These are phyloP conservation scores for Chaetomium cochliodes DNA, from an alignment of 495 filamentous ascomycete genomes.

Conservation along the genomic window DNA sequence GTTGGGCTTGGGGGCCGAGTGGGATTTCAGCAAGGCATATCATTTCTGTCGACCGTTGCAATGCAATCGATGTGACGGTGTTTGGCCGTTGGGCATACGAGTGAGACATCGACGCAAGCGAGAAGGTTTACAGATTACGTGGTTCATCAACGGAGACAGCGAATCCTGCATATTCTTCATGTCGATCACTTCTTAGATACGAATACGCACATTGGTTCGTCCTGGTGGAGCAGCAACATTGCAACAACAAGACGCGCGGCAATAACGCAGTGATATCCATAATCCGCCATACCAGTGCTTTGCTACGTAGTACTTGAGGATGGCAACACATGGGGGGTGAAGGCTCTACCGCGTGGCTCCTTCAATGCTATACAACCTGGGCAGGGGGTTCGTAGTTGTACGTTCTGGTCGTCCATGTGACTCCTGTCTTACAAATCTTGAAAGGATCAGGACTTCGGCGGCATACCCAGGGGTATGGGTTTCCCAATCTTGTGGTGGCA, in stretches of 20 bases:
- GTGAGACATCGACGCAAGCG: not conserved
- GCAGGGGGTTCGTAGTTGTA: not conserved
- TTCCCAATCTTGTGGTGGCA: too few relatives aligned
- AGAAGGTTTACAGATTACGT: slow-evolving; percentile 1
- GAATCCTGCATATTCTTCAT: slow-evolving; percentile 1
- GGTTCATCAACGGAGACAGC: not conserved
- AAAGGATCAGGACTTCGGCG: too few relatives aligned
- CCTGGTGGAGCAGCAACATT: not conserved
- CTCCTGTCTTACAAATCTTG: too few relatives aligned
- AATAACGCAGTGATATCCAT: not conserved
- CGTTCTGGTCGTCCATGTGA: too few relatives aligned
- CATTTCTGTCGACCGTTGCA: not conserved
- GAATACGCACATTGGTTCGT: not conserved
- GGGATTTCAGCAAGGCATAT: too few relatives aligned
- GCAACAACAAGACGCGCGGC: not conserved
- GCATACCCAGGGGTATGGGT: too few relatives aligned
- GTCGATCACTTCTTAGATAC: not conserved
- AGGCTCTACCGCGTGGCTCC: too few relatives aligned
- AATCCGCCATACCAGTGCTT: not conserved
- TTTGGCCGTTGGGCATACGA: not conserved
- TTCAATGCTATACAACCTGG: not conserved
- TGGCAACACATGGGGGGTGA: too few relatives aligned
- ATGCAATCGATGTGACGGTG: not conserved
- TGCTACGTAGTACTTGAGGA: not conserved
- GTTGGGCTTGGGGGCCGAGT: not conserved